A percentile compares a stretch with the other conserved stretches of the same genome.
Conservation (phyloP, 352 stramenopile genomes). For the Pythium angustatum region DNA sequence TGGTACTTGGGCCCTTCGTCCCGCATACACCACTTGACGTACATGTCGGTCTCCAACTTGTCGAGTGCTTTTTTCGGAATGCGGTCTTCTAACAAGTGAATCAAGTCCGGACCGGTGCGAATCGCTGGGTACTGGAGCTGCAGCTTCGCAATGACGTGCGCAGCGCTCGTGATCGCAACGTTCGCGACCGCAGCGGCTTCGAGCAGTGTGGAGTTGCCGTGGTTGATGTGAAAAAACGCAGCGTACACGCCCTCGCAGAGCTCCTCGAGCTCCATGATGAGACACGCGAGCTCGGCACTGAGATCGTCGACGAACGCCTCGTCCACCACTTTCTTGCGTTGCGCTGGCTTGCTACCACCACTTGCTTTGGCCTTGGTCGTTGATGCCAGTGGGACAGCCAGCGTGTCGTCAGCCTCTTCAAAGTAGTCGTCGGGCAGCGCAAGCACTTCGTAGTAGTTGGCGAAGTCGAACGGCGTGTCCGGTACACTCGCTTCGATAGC, state of each 20-base stretch:
- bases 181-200: slow-evolving; percentile 36
- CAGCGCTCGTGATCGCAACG: slow-evolving; percentile 29
- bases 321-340: neutral
- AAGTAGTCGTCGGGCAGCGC: slow-evolving; percentile 11
- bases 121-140: slow-evolving; percentile 25
- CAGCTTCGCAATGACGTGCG: slow-evolving; percentile 25
- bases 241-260: slow-evolving; percentile 24
- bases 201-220: slow-evolving; percentile 33
- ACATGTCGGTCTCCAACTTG: neutral
- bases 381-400: neutral
- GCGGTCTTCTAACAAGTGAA: neutral
- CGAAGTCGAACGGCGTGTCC: no score
- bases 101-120: neutral
- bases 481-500: no score
- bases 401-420: neutral
- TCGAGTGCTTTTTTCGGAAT: neutral
- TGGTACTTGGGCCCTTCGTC: neutral
- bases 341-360: neutral
- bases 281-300: slow-evolving; percentile 29
- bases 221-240: slow-evolving; percentile 38
- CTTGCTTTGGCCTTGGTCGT: no score
- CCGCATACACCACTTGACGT: neutral
- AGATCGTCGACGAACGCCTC: slow-evolving; percentile 19
- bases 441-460: slow-evolving; percentile 17
- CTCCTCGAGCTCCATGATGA: slow-evolving; percentile 35